Percentiles rank a stretch among this genome's conserved stretches.
Evolutionary conservation across 2,329 filamentous ascomycete species (phyloP).

Genomic region (Sclerotinia glacialis): DNA sequence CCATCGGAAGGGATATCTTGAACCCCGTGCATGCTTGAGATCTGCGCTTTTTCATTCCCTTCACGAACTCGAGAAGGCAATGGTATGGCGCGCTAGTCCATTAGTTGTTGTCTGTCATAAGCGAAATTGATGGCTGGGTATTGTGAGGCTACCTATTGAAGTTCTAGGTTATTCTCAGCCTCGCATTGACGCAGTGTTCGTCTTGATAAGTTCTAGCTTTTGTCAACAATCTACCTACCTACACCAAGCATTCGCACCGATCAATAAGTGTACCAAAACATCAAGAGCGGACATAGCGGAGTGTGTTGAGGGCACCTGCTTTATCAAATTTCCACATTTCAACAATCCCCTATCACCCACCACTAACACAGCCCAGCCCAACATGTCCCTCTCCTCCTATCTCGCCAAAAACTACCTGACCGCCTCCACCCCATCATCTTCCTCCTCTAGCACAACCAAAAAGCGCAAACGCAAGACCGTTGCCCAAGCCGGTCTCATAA

Average conservation of each 20-base stretch:
- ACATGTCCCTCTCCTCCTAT: constrained; percentile 73
- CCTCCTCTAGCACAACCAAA: constrained; percentile 55
- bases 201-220: background rate
- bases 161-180: constrained; percentile 14
- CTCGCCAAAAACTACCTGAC: constrained; percentile 89
- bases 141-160: background rate
- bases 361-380: constrained; percentile 13
- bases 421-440: constrained; percentile 53
- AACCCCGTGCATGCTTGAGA: no score
- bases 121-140: background rate
- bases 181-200: constrained; percentile 1
- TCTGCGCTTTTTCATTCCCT: background rate
- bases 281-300: background rate
- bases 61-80: background rate
- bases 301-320: no score
- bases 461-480: constrained; percentile 62
- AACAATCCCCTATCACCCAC: background rate
- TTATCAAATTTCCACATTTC: background rate
- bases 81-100: background rate
- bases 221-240: background rate
- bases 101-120: background rate
- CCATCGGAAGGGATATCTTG: no score
- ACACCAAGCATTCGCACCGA: background rate
- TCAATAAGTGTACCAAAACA: background rate
- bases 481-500: constrained; percentile 52